Evolutionary conservation across 805 yeast species (phyloP).

Genomic region (Naumovozyma castellii): DNA sequence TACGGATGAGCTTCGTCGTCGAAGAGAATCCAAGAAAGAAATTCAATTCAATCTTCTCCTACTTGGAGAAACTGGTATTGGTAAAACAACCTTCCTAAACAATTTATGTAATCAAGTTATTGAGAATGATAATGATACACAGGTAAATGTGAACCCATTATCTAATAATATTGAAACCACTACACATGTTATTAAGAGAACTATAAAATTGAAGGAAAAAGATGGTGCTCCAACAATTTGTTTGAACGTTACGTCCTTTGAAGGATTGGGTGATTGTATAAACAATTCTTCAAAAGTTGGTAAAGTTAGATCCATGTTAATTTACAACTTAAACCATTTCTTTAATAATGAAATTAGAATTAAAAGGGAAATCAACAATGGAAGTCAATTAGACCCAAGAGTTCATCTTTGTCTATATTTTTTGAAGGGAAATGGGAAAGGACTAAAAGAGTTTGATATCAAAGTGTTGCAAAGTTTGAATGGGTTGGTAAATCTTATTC

Average conservation of each 20-base stretch:
- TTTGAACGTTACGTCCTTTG: constrained; percentile 56
- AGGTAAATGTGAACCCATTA: not conserved
- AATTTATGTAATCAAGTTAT: constrained; percentile 34
- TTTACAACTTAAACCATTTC: constrained; percentile 61
- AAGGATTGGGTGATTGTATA: constrained; percentile 68
- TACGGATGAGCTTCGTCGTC: constrained; percentile 39
- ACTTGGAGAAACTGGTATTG: constrained; percentile 65
- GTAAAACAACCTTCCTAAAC: constrained; percentile 65
- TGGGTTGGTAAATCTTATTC: constrained; percentile 69
- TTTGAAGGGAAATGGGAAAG: constrained; percentile 51
- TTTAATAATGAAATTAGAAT: constrained; percentile 69
- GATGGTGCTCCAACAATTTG: constrained; percentile 26
- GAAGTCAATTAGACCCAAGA: constrained; percentile 52
- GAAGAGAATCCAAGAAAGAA: constrained; percentile 55
- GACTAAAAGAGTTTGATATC: constrained; percentile 42
- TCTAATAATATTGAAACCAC: not conserved
- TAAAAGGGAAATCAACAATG: constrained; percentile 46
- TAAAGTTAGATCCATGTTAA: constrained; percentile 51
- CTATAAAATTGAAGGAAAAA: not conserved
- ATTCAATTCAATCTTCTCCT: constrained; percentile 58
- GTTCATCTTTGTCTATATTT: constrained; percentile 75
- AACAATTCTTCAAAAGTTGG: constrained; percentile 46
- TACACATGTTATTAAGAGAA: not conserved
- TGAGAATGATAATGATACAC: constrained; percentile 47
- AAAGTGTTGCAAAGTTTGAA: constrained; percentile 61